phyloP scores from a whole-genome alignment of 1,284 basidiomycete genomes.

The Phaffia rhodozyma region DNA sequence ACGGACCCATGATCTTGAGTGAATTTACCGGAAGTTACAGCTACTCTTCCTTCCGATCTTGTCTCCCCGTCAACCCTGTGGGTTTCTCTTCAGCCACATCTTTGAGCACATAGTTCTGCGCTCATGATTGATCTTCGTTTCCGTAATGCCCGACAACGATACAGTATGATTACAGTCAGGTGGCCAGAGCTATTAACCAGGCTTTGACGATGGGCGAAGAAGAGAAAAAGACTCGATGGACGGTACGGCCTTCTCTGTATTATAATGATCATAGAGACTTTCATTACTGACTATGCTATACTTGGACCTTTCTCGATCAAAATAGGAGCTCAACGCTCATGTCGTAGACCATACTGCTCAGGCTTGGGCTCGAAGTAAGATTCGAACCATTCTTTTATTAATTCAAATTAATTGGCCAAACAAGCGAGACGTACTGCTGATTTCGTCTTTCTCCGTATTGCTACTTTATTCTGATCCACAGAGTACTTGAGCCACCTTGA shows the following conservation, averaged over 20 bases:
- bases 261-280: background rate
- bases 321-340: constrained; percentile 62
- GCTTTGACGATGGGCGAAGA: constrained; percentile 65
- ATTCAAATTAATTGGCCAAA: background rate
- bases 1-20: constrained; percentile 15
- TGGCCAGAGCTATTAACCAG: constrained; percentile 58
- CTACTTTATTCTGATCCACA: background rate
- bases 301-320: background rate
- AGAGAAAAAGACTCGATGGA: constrained; percentile 63
- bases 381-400: background rate
- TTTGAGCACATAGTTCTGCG: constrained; percentile 1
- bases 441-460: background rate
- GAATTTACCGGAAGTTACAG: constrained; percentile 77
- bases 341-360: constrained; percentile 80
- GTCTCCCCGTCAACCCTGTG: constrained; percentile 66
- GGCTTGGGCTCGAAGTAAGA: constrained; percentile 30
- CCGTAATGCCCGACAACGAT: background rate
- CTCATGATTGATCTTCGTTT: background rate
- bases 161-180: constrained; percentile 55
- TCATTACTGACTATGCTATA: background rate
- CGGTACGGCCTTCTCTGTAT: constrained; percentile 22
- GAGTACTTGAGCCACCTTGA: constrained; percentile 17
- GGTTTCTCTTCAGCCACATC: constrained; percentile 24
- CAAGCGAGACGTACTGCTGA: too few relatives aligned
- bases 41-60: constrained; percentile 71